A percentile compares a stretch with the other conserved stretches of the same genome.
Conservation (phyloP, 257 asterid genomes). For the Eustoma russellianum region DNA sequence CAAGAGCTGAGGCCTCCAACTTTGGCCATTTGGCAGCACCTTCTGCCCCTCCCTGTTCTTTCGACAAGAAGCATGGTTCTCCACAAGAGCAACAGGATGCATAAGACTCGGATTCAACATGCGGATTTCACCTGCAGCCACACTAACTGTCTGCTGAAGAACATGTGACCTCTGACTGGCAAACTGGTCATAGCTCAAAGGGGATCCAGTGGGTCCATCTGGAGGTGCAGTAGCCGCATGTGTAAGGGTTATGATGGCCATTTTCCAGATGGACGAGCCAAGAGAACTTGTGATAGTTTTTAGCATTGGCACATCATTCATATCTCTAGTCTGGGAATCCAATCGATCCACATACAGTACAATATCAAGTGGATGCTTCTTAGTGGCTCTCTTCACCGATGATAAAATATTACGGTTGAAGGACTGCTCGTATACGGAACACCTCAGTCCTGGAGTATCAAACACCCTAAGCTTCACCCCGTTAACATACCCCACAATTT, state of each 20-base stretch:
- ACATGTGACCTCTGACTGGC: constrained; percentile 86
- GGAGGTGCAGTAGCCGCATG: constrained; percentile 97
- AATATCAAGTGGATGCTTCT: constrained; percentile 71
- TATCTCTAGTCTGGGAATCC: constrained; percentile 86
- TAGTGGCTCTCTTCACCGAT: constrained; percentile 53
- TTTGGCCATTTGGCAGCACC: constrained; percentile 87
- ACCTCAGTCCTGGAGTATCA: constrained; percentile 83
- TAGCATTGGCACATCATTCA: constrained; percentile 73
- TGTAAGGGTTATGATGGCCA: constrained; percentile 76
- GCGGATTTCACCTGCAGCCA: constrained; percentile 69
- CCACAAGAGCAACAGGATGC: constrained; percentile 89
- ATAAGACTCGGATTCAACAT: constrained; percentile 82
- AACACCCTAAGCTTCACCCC: constrained; percentile 68
- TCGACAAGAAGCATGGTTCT: constrained; percentile 80
- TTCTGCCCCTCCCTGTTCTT: constrained; percentile 89
- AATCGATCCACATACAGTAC: constrained; percentile 82
- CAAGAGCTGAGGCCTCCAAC: constrained; percentile 89
- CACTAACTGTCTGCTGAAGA: constrained; percentile 85
- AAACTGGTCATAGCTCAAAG: constrained; percentile 75
- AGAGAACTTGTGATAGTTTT: constrained; percentile 57
- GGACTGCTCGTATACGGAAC: constrained; percentile 72
- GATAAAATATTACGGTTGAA: constrained; percentile 51
- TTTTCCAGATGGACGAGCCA: constrained; percentile 77
- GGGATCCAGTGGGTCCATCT: constrained; percentile 83
- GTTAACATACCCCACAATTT: constrained; percentile 45